Percentiles rank a stretch among this genome's conserved stretches.
phyloP scores from a whole-genome alignment of 2,329 filamentous ascomycete species.

The Penicillium sp. region DNA sequence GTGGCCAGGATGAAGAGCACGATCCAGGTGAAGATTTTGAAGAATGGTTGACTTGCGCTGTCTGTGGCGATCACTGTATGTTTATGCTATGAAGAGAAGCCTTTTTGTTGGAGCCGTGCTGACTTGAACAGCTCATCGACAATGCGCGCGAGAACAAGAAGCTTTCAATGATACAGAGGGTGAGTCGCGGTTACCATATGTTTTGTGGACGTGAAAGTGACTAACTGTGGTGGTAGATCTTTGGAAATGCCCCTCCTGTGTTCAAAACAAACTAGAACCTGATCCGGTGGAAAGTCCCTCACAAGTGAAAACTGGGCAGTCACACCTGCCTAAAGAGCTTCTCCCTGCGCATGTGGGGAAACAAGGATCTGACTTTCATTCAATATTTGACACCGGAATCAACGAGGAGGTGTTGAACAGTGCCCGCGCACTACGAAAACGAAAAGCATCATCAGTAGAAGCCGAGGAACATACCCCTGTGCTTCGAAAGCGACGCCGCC shows the following conservation, averaged over 20 bases:
- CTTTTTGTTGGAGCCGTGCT: slow-evolving; percentile 27
- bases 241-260: slow-evolving; percentile 64
- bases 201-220: not conserved
- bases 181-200: slow-evolving; percentile 38
- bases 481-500: slow-evolving; percentile 52
- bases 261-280: slow-evolving; percentile 43
- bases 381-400: slow-evolving; percentile 71
- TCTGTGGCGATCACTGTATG: slow-evolving; percentile 82
- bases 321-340: slow-evolving; percentile 69
- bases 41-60: slow-evolving; percentile 71
- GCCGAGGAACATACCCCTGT: slow-evolving; percentile 48
- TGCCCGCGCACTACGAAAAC: slow-evolving; percentile 75
- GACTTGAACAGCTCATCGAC: slow-evolving; percentile 74
- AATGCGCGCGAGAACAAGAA: slow-evolving; percentile 76
- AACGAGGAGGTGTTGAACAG: slow-evolving; percentile 74
- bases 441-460: slow-evolving; percentile 74
- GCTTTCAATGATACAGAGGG: slow-evolving; percentile 64
- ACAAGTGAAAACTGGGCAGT: slow-evolving; percentile 59
- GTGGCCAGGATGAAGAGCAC: slow-evolving; percentile 77
- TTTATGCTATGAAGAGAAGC: slow-evolving; percentile 35
- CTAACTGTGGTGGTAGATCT: slow-evolving; percentile 46
- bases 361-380: slow-evolving; percentile 69
- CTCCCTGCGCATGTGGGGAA: slow-evolving; percentile 67
- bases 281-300: slow-evolving; percentile 24
- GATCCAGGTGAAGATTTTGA: slow-evolving; percentile 81